phyloP scores from a whole-genome alignment of 2,329 filamentous ascomycete species.

The Rugonectria rugulosa region DNA sequence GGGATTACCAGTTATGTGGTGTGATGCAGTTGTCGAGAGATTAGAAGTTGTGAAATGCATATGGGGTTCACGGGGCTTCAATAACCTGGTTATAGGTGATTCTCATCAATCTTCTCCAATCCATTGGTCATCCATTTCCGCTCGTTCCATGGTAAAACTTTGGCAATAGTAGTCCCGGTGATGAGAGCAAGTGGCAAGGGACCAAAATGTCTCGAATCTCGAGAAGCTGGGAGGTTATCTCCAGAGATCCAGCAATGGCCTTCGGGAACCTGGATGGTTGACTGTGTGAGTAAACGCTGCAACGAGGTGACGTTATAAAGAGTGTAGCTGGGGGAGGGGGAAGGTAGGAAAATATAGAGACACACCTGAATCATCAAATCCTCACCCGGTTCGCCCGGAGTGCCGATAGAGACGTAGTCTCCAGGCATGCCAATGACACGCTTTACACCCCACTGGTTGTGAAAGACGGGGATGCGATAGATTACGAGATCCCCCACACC shows the following conservation, averaged over 20 bases:
- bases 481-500: conserved; percentile 84
- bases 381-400: conserved; percentile 57
- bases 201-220: conserved; percentile 87
- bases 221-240: conserved; percentile 84
- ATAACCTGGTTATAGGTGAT: background rate
- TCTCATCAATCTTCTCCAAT: conserved; percentile 43
- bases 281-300: background rate
- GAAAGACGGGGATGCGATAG: conserved; percentile 76
- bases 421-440: conserved; percentile 79
- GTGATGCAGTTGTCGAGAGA: background rate
- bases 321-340: background rate
- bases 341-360: background rate
- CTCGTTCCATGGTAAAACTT: conserved; percentile 60
- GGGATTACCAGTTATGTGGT: conserved; percentile 3
- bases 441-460: conserved; percentile 73
- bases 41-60: conserved; percentile 1
- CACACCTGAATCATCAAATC: conserved; percentile 71
- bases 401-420: conserved; percentile 75
- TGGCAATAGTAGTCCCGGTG: conserved; percentile 79
- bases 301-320: background rate
- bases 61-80: conserved; percentile 14
- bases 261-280: conserved; percentile 73
- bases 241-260: conserved; percentile 93
- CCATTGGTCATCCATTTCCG: conserved; percentile 59
- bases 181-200: conserved; percentile 87